Conservation (phyloP, 768 basidiomycete species). For the Chlorophyllum brunneum region DNA sequence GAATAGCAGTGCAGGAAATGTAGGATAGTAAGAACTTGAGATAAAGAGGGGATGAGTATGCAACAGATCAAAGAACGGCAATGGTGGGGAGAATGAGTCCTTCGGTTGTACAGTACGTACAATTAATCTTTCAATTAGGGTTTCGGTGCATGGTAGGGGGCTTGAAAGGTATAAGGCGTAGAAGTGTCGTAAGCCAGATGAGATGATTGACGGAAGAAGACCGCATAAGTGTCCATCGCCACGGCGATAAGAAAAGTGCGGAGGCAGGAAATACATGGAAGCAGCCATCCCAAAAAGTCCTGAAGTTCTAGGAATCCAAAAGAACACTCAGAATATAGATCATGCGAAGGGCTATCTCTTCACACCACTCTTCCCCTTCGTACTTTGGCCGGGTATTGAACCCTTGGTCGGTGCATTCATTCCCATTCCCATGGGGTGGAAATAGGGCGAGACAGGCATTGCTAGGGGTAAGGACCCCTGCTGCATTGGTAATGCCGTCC, state of each 20-base stretch:
- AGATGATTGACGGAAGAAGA: neutral
- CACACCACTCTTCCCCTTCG: neutral
- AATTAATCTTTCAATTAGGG: conserved; percentile 11
- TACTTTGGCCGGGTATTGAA: neutral
- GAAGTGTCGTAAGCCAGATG: conserved; percentile 3
- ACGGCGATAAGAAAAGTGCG: neutral
- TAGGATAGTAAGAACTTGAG: neutral
- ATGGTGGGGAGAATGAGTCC: neutral
- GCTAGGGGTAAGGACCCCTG: conserved; percentile 24
- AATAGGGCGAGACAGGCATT: conserved; percentile 21
- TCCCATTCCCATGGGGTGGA: conserved; percentile 4
- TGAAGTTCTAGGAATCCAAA: neutral
- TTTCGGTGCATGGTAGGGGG: neutral
- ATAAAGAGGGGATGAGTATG: neutral
- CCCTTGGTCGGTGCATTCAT: neutral
- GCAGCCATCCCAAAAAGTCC: conserved; percentile 2
- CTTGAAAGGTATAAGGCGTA: neutral
- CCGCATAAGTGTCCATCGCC: neutral
- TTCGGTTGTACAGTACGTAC: conserved; percentile 12
- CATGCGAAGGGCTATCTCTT: conserved; percentile 5
- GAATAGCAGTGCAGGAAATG: neutral
- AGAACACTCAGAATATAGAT: neutral
- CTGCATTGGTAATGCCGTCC: conserved; percentile 39
- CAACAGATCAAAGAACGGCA: neutral
- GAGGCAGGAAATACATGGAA: neutral